A percentile compares a stretch with the other conserved stretches of the same genome.
These are phyloP conservation scores for Oryza meyeriana DNA, from an alignment of 176 grass and related monocot species.

Conservation along the genomic window DNA sequence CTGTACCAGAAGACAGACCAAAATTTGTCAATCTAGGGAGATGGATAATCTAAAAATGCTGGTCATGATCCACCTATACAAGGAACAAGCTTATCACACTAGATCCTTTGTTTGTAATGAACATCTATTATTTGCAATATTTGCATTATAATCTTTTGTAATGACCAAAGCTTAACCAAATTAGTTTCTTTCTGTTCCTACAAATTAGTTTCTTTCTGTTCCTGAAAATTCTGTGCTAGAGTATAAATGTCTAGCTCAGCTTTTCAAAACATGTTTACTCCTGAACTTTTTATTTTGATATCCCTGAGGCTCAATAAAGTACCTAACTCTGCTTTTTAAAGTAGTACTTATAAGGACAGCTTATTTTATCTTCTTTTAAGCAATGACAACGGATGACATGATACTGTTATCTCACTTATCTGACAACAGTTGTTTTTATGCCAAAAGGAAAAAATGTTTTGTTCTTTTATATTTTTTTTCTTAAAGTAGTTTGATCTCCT, in stretches of 20 bases:
- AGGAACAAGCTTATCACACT: neutral
- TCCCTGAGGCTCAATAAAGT: neutral
- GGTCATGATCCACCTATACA: neutral
- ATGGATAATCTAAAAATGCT: slow-evolving; percentile 13
- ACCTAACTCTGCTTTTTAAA: neutral
- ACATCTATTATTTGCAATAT: neutral
- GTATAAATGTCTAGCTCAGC: neutral
- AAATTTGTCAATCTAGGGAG: neutral
- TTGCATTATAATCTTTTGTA: neutral
- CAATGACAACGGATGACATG: neutral
- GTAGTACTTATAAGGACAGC: neutral
- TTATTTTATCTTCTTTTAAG: neutral
- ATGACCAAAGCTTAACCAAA: neutral
- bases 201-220: slow-evolving; percentile 1
- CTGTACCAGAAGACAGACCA: neutral
- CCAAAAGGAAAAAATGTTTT: slow-evolving; percentile 5
- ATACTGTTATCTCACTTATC: neutral
- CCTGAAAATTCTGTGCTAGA: neutral
- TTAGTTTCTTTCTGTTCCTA: neutral
- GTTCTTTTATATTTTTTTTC: neutral
- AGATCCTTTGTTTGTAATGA: neutral
- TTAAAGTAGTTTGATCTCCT: slow-evolving; percentile 13
- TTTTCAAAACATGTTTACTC: slow-evolving; percentile 2
- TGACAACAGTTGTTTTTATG: slow-evolving; percentile 4
- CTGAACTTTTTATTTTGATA: neutral